Percentiles rank a stretch among this genome's conserved stretches.
Conservation (phyloP, 495 filamentous ascomycete species). For the Penicillium goetzii region DNA sequence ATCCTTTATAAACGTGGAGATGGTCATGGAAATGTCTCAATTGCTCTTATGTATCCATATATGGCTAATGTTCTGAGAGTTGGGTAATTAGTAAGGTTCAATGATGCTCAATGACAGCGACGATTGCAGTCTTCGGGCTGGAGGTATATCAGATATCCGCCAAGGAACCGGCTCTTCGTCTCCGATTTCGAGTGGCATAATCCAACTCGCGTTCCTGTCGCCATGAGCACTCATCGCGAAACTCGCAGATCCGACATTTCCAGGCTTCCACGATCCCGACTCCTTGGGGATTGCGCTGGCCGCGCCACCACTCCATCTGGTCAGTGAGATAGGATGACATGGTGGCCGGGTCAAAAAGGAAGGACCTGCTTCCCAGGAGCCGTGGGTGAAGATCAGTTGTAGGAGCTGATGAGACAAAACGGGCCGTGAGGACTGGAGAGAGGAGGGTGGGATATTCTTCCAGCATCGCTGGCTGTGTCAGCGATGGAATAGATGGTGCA, state of each 20-base stretch:
- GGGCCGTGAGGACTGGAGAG: conserved; percentile 51
- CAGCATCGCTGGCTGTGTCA: conserved; percentile 61
- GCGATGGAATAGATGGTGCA: conserved; percentile 49
- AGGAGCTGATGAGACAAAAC: conserved; percentile 44
- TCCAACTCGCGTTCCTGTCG: conserved; percentile 59
- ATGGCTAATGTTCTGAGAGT: background rate
- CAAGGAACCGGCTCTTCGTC: conserved; percentile 17
- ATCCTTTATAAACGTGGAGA: conserved; percentile 42
- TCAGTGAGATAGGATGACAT: conserved; percentile 67
- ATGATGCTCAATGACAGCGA: background rate
- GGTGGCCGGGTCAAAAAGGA: conserved; percentile 65
- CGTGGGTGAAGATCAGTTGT: conserved; percentile 37
- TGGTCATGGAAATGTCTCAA: background rate
- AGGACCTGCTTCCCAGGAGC: conserved; percentile 68
- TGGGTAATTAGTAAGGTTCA: background rate
- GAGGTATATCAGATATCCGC: conserved; percentile 19
- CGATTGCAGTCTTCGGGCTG: background rate
- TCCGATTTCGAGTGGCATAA: conserved; percentile 38
- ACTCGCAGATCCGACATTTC: conserved; percentile 77
- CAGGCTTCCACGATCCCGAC: conserved; percentile 87
- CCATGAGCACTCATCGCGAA: conserved; percentile 64
- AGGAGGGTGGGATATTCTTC: conserved; percentile 53
- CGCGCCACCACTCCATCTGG: conserved; percentile 86
- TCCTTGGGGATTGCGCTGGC: conserved; percentile 73
- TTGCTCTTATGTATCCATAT: background rate